phyloP scores from a whole-genome alignment of 2,329 filamentous ascomycete species.

The Botryotinia convoluta region DNA sequence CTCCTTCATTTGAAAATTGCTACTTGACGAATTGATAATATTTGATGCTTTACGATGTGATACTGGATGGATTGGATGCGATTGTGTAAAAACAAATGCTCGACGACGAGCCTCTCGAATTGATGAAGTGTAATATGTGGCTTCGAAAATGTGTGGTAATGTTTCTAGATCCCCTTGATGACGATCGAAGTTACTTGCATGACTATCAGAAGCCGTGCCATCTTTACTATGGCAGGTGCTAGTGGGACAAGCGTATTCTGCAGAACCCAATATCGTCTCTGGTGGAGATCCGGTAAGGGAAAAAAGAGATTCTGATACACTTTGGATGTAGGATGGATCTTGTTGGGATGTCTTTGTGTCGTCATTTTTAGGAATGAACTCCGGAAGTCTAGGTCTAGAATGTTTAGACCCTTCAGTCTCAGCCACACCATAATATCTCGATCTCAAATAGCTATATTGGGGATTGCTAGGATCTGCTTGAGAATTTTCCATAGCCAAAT shows the following conservation, averaged over 20 bases:
- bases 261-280: not conserved
- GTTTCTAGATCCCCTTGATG: not conserved
- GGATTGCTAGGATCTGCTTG: constrained; percentile 24
- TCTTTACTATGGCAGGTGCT: not conserved
- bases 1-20: constrained; percentile 2
- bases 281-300: not conserved
- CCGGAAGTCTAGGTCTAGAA: constrained; percentile 4
- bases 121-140: not conserved
- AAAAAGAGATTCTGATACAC: not conserved
- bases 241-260: not conserved
- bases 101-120: not conserved
- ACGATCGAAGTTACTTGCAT: not conserved
- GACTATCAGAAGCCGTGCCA: not conserved
- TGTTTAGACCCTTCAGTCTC: not conserved
- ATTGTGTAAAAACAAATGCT: not conserved
- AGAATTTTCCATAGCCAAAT: constrained; percentile 36
- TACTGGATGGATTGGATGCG: not conserved
- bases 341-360: not conserved
- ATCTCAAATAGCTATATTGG: constrained; percentile 28
- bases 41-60: not conserved
- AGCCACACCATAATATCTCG: constrained; percentile 20
- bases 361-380: not conserved
- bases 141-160: not conserved
- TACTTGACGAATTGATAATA: not conserved
- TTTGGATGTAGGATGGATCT: constrained; percentile 3